Evolutionary conservation across 1,284 basidiomycete species (phyloP).

Genomic region (Rhizoctonia solani): DNA sequence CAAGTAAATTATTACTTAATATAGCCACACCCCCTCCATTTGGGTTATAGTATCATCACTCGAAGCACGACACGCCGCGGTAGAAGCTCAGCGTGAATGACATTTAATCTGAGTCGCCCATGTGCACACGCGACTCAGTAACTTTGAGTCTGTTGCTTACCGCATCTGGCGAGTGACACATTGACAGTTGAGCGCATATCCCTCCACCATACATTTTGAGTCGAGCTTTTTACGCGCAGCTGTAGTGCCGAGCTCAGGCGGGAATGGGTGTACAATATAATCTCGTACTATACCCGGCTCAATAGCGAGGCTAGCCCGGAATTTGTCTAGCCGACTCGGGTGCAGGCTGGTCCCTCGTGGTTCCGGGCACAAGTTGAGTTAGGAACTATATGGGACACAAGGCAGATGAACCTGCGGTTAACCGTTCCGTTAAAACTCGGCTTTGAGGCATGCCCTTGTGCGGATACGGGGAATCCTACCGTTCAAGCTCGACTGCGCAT

Average conservation of each 20-base stretch:
- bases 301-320: background rate
- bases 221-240: too few species aligned
- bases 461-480: background rate
- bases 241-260: too few species aligned
- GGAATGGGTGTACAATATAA: background rate
- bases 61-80: background rate
- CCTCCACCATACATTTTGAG: too few species aligned
- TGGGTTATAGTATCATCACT: background rate
- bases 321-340: background rate
- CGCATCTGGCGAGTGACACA: too few species aligned
- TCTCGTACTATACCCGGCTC: background rate
- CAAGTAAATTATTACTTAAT: background rate
- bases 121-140: too few species aligned
- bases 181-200: too few species aligned
- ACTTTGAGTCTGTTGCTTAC: too few species aligned
- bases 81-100: background rate
- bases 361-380: background rate
- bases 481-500: conserved; percentile 31
- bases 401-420: too few species aligned
- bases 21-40: background rate
- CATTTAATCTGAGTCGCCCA: background rate
- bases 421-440: too few species aligned
- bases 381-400: too few species aligned
- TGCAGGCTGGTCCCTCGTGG: background rate
- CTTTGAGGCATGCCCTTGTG: too few species aligned